These are phyloP conservation scores for Paramyrothecium roridum DNA, from an alignment of 2,329 filamentous ascomycete genomes.

Conservation along the genomic window DNA sequence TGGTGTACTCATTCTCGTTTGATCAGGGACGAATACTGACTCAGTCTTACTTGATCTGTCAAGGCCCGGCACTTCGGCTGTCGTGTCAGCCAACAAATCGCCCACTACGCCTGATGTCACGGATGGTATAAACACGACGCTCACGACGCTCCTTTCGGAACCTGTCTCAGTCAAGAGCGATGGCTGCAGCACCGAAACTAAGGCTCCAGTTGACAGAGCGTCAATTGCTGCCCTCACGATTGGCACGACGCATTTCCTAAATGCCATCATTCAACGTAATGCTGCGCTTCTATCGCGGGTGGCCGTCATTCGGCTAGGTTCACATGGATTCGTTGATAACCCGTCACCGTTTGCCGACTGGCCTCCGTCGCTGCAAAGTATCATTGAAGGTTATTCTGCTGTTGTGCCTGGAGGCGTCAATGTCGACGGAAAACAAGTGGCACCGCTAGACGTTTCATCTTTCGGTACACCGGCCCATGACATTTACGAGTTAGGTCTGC, in stretches of 20 bases:
- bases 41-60: constrained; percentile 46
- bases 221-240: constrained; percentile 45
- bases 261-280: constrained; percentile 54
- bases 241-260: constrained; percentile 57
- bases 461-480: constrained; percentile 34
- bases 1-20: neutral
- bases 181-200: neutral
- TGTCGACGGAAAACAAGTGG: constrained; percentile 46
- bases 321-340: constrained; percentile 37
- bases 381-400: constrained; percentile 43
- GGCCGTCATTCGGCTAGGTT: constrained; percentile 52
- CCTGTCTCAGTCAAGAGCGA: neutral
- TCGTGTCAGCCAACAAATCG: constrained; percentile 47
- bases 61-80: constrained; percentile 22
- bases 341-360: constrained; percentile 49
- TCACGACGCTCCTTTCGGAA: neutral
- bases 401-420: constrained; percentile 48
- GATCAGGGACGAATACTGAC: constrained; percentile 32
- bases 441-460: constrained; percentile 37
- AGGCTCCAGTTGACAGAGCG: neutral
- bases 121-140: constrained; percentile 26
- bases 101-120: constrained; percentile 46
- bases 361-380: constrained; percentile 43
- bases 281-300: constrained; percentile 43
- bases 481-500: constrained; percentile 40